Evolutionary conservation across 805 yeast species (phyloP), one percentile per base, ranked within the genome.

Genomic region (Kurtzmaniella fragi): DNA sequence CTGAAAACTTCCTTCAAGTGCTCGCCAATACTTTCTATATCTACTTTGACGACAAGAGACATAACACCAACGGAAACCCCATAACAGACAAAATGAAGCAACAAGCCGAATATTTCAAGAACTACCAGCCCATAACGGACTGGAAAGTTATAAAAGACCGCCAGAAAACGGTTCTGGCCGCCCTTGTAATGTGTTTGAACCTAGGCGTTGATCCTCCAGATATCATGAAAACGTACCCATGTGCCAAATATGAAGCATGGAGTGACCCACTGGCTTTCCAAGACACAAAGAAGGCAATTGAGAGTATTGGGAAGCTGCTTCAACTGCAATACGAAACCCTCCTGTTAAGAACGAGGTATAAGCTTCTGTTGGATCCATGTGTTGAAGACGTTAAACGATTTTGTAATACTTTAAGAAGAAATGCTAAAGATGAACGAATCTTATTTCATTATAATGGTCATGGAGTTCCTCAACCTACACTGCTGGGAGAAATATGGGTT

Each of bases 161-260:
- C 32, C 95, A 85, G 54, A 85, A 90, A 56, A 93, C 99, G 1
- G 88, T 90, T 10, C 82, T 86, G 39, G 99, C 97, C 0, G 97
- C 96, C 12, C 67, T 93, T 7, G 89, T 93, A 36, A 66, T 93
- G 35, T 93, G 99, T 59, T 67, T 93, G 29, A 93, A 93, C 55
- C 62, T 91, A 17, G 97, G 98, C 7, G 96, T 93, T 1, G 98
- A 91, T 49, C 99, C 99, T 2, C 99, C 99, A 1, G 99, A 93
- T 61, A 80, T 90, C 20, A 79, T 86, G 56, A 87, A 89, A 57
- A 88, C 97, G 0, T 88, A 85, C 45, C 97, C 96, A 1, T 85
- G 95, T 52, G 96, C 99, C 1, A 80, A 82, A 48, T 63, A 82
- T 31, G 99, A 93, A 66, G 84, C 97, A 1, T 91, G 96, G 88